A percentile compares a stretch with the other conserved stretches of the same genome.
Evolutionary conservation across 306 rosid species (phyloP).

Genomic region (Dalbergia oliveri): DNA sequence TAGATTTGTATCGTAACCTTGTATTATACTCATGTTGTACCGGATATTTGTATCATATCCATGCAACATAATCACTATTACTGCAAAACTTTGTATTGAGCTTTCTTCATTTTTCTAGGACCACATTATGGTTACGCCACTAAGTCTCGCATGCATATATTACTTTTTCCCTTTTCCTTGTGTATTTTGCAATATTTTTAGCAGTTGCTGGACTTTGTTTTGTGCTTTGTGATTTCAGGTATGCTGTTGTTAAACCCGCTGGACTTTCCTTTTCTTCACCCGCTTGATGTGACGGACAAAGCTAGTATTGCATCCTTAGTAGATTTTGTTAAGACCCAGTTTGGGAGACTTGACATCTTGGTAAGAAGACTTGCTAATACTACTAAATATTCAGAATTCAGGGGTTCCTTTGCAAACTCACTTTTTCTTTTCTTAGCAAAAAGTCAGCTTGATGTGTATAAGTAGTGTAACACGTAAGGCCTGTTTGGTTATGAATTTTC

Average conservation of each 20-base stretch:
- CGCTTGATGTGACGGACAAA: constrained; percentile 49
- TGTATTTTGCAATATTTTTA: neutral
- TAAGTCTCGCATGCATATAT: neutral
- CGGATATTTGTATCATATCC: too few species aligned
- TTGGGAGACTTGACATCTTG: constrained; percentile 60
- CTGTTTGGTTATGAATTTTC: too few species aligned
- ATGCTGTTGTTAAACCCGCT: constrained; percentile 56
- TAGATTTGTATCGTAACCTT: too few species aligned
- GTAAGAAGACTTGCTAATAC: constrained; percentile 30
- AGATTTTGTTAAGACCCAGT: constrained; percentile 46
- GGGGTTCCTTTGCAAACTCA: neutral
- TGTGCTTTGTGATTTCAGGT: constrained; percentile 41
- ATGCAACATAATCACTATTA: too few species aligned
- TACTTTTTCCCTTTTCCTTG: neutral
- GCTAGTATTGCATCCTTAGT: constrained; percentile 50
- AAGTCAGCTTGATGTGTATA: too few species aligned
- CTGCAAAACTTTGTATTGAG: too few species aligned
- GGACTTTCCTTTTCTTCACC: constrained; percentile 47
- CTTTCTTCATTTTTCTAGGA: neutral
- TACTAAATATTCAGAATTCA: neutral
- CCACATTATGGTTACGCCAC: neutral
- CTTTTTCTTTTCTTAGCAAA: neutral
- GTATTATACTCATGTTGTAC: too few species aligned
- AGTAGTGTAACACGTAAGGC: too few species aligned
- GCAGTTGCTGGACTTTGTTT: neutral